Base-by-base conservation (phyloP, 768 basidiomycete genomes). In the Calocybe gangraenosa region DNA sequence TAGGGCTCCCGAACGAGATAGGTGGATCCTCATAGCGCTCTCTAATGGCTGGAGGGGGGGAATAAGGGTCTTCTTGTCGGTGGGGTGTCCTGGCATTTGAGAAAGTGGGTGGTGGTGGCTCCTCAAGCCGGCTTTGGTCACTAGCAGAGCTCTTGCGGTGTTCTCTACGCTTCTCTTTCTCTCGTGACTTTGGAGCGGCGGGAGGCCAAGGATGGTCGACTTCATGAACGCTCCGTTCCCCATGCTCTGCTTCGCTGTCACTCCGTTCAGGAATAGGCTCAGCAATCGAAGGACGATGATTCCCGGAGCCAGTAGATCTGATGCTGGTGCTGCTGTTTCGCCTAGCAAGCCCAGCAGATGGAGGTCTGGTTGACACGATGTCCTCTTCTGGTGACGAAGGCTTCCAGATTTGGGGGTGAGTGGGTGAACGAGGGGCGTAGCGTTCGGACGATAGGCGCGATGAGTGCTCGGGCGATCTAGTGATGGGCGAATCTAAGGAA, bases 301-400 rank as follows among this genome's bases (percentile, higher is more conserved):
- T 60, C 11, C 58, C 63, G 17, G 68, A 68, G 17, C 73, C 69
- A 25, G 61, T 65, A 8, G 75, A 76, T n/a, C 67, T 65, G 17
- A 68, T 70, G 49, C 79, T 78, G 10, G 77, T 67, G 5, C 63
- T 70, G 48, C 78, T 81, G 34, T 71, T 69, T 8, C 71, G 67
- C 44, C 73, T 60, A 1, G 70, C 71, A 19, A 78, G 61, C 10
- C 63, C 59, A 46, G 37, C 22, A 1, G 67, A 67, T 1, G 71
- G 62, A 3, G 73, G 63, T 42, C 69, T 72, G 1, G 69, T 67
- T 33, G 65, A 56, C 10, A 67, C 55, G 0, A 60, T 60, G 30
- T 75, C 76, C 41, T 78, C 71, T 46, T 73, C 69, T 1, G 70
- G 66, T 0, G 73, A 65, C 15, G 69, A 57, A 2, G 78, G 76